Evolutionary conservation across 2,329 filamentous ascomycete genomes (phyloP).

Genomic region (Penicillium sp.): DNA sequence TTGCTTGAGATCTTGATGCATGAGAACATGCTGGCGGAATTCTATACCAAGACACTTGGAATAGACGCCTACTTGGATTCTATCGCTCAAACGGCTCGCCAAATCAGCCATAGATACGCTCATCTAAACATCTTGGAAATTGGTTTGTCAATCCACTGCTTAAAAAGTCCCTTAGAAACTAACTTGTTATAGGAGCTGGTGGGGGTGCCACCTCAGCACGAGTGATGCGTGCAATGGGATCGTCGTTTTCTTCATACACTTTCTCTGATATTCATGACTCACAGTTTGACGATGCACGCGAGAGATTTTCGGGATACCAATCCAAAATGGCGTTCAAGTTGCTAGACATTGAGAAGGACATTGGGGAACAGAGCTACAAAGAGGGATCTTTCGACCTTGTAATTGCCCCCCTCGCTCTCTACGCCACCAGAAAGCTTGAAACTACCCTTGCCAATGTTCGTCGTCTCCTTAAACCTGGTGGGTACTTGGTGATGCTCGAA

Average conservation of each 20-base stretch:
- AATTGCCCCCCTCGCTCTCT: conserved; percentile 36
- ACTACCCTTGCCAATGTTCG: conserved; percentile 32
- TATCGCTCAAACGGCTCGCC: conserved; percentile 31
- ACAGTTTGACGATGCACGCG: conserved; percentile 42
- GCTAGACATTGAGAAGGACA: conserved; percentile 37
- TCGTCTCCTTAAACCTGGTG: conserved; percentile 47
- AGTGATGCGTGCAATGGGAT: conserved; percentile 11
- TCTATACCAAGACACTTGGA: conserved; percentile 33
- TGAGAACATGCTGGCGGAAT: conserved; percentile 36
- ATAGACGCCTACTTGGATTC: conserved; percentile 24
- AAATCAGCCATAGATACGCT: conserved; percentile 44
- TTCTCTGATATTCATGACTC: conserved; percentile 48
- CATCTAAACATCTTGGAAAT: conserved; percentile 47
- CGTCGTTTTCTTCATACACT: conserved; percentile 42
- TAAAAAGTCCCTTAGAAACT: background rate
- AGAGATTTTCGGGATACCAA: conserved; percentile 27
- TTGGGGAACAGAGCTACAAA: conserved; percentile 36
- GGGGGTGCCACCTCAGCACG: conserved; percentile 14
- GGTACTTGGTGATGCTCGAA: conserved; percentile 49
- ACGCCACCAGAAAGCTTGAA: conserved; percentile 32
- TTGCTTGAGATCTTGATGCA: conserved; percentile 42
- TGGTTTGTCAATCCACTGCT: conserved; percentile 11
- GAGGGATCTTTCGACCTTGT: conserved; percentile 39
- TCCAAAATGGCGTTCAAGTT: conserved; percentile 36
- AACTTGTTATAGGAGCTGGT: conserved; percentile 14